Evolutionary conservation across 1,284 basidiomycete genomes (phyloP), one percentile per base, ranked within the genome.

Genomic region (Coniferiporia sulphurascens): DNA sequence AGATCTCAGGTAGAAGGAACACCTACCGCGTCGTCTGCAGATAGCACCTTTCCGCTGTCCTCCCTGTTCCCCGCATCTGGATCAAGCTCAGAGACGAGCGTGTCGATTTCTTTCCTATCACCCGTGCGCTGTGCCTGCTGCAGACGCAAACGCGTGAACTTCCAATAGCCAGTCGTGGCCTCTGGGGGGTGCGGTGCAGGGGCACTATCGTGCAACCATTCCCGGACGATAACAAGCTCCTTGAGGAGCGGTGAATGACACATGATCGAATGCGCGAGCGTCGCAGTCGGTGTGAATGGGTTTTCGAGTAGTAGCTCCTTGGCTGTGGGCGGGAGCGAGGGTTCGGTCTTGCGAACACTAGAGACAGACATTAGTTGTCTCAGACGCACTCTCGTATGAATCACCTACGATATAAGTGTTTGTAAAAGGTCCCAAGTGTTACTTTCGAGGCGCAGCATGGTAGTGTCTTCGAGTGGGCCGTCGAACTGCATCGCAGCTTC

Each of bases 361-460:
- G 19, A 48, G 21, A 53, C 9, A n/a, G 9, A 21, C 13, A 8
- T 50, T 6, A 45, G 56, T 9, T 15, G 36, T 8, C 17, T 32
- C 3, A 2, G 12, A 15, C 9, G 15, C 17, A 35, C 15, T 45
- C 62, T 7, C 48, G 53, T n/a, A 21, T n/a, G 34, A 32, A 63
- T 6, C 19, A 71, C 77, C 65, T 68, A 87, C 84, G 86, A 80
- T 76, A 87, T 83, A 15, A 94, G 76, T 3, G 83, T 82, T 69
- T 92, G 89, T 3, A 93, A 68, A 0, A 94, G 76, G 0, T 79
- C 81, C 92, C 92, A 94, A 0, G 92, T 93, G 69, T 89, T 86
- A 48, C 83, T 78, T 70, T 94, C 92, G 69, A 93, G 76, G 27
- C 79, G 77, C 63, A 92, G 72, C 1, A 84, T 74, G 35, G 86